Conservation (phyloP, 768 basidiomycete genomes). For the Mycena pura region DNA sequence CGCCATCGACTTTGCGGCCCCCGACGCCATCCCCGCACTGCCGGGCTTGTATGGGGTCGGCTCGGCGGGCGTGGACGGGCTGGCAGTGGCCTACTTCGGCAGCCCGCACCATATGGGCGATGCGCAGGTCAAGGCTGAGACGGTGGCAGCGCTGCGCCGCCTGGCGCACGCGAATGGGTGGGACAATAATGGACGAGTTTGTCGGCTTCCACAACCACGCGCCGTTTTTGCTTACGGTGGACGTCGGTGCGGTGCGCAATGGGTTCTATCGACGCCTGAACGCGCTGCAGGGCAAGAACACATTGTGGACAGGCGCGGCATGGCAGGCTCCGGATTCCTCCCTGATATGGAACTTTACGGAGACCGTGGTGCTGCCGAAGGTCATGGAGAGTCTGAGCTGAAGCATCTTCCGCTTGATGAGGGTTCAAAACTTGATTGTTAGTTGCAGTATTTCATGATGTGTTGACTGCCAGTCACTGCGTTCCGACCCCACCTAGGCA, state of each 20-base stretch:
- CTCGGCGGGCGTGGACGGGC: conserved; percentile 6
- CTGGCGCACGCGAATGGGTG: conserved; percentile 9
- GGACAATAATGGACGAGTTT: not conserved
- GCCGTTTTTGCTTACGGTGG: not conserved
- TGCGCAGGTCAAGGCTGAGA: conserved; percentile 8
- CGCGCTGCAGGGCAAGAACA: not conserved
- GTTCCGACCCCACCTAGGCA: too few species aligned
- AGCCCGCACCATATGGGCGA: conserved; percentile 6
- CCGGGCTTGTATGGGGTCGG: conserved; percentile 1
- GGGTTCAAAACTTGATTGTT: too few species aligned
- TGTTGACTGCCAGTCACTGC: too few species aligned
- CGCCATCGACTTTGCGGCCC: conserved; percentile 4
- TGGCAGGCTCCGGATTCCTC: not conserved
- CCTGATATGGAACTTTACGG: not conserved
- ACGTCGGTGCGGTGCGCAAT: not conserved
- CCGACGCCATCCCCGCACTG: conserved; percentile 6
- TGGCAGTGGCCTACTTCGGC: not conserved
- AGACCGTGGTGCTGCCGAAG: not conserved
- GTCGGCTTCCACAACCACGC: too few species aligned
- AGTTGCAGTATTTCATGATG: too few species aligned
- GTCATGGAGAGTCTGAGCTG: not conserved
- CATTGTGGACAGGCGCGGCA: not conserved
- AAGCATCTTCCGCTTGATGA: too few species aligned
- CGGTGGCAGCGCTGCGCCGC: not conserved
- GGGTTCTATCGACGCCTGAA: not conserved